Base-by-base conservation (phyloP, 768 basidiomycete genomes). In the Hortiboletus flavorubellus region DNA sequence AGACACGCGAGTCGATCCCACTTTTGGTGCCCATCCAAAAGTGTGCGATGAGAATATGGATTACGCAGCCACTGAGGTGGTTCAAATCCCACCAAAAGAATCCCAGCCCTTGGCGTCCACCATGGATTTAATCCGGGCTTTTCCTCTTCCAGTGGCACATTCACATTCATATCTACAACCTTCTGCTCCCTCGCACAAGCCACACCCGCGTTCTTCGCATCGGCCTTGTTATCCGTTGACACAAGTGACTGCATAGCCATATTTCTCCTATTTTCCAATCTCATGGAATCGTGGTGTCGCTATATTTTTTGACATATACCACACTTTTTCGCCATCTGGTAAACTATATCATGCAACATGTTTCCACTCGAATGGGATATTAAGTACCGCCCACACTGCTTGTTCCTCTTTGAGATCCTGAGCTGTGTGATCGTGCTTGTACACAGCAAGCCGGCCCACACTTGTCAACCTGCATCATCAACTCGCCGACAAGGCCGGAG, bases 81-180 rank as follows among this genome's bases (percentile, higher is more conserved):
- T 65, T 10, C 66, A 68, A 8, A 14, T 53, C 2, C 48, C 64
- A 12, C 29, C 62, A 7, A 69, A 71, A 26, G 71, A 54, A 40
- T 54, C 70, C 15, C 64, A 70, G 33, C 49, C 56, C 10, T 8
- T 55, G 23, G 26, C 64, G n/a, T 67, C 76, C 18, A 72, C 74
- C 8, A 67, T 74, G 42, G 80, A 82, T 1, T 59, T 81, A 4
- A 72, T 81, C 29, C 72, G 75, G 46, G 69, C 79, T 15, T 82
- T 82, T 47, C 80, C 80, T 29, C 62, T 82, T 56, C 79, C 80
- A 12, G 52, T 73, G 37, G 65, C 73, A 29, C 68, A 62, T 46
- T 56, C 73, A 30, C 67, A 61, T 37, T 53, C 64, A 1, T 49
- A 57, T 55, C 54, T 60, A 39, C 68, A 55, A 50, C 43, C 59